phyloP scores from a whole-genome alignment of 139 green algal genomes.

The Coccomyxa sp. region DNA sequence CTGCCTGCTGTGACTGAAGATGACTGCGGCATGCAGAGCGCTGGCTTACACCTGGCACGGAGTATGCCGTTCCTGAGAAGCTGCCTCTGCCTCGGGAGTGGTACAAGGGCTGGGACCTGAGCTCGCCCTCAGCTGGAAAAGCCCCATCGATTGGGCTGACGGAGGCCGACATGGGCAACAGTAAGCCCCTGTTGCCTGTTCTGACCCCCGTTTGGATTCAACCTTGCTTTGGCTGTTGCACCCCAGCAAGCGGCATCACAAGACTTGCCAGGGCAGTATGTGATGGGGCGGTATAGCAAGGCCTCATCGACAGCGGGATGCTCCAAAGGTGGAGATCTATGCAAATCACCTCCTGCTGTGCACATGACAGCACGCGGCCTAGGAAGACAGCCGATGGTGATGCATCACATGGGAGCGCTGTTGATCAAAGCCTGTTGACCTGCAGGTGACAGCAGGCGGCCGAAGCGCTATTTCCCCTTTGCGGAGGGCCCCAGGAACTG shows the following conservation, averaged over 20 bases:
- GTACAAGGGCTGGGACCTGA: neutral
- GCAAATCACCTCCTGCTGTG: neutral
- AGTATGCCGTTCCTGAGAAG: slow-evolving; percentile 10
- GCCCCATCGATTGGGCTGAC: no score
- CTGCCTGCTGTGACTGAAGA: neutral
- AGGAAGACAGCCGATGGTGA: no score
- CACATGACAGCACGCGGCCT: no score
- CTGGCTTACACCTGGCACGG: slow-evolving; percentile 27
- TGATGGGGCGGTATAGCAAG: no score
- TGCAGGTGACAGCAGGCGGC: neutral
- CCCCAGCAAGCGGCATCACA: neutral
- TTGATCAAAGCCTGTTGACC: neutral
- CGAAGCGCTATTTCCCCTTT: slow-evolving; percentile 54
- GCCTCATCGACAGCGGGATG: no score
- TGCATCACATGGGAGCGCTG: neutral
- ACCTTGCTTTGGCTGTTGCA: neutral
- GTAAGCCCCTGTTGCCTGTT: neutral
- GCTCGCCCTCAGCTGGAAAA: no score
- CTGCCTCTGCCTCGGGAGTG: slow-evolving; percentile 10
- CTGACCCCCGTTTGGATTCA: neutral
- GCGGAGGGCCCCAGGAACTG: slow-evolving; percentile 48
- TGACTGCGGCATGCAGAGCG: slow-evolving; percentile 16
- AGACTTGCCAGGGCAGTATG: neutral
- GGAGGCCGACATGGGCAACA: neutral
- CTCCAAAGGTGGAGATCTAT: neutral